phyloP scores from a whole-genome alignment of 306 rosid species.

The Comarum palustre region DNA sequence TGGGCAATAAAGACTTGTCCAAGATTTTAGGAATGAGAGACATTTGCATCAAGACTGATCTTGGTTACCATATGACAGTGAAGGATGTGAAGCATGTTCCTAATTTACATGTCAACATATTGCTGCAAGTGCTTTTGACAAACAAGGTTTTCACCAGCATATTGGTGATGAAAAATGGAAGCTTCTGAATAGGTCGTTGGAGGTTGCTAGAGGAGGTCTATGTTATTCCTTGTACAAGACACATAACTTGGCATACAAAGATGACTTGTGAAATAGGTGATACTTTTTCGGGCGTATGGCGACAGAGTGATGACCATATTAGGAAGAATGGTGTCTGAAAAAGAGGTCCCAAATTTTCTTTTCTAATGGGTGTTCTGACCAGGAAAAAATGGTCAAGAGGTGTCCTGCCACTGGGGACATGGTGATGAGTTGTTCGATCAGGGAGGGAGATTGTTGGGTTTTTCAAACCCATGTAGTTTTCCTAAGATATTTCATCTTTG shows the following conservation, averaged over 20 bases:
- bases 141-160: not conserved
- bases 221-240: not conserved
- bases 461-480: too few species aligned
- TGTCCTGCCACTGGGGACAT: not conserved
- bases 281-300: not conserved
- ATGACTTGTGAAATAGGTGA: not conserved
- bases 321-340: too few species aligned
- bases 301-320: too few species aligned
- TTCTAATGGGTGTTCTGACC: too few species aligned
- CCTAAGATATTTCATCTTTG: too few species aligned
- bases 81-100: not conserved
- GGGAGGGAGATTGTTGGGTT: not conserved
- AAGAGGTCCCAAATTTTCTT: too few species aligned
- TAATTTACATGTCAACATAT: not conserved
- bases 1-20: not conserved
- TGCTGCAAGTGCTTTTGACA: not conserved
- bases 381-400: not conserved
- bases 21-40: not conserved
- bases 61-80: not conserved
- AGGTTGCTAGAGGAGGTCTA: not conserved
- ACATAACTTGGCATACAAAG: not conserved
- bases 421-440: not conserved
- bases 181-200: not conserved
- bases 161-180: not conserved
- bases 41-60: not conserved